These are phyloP conservation scores for Alternaria ethzedia DNA, from an alignment of 2,329 filamentous ascomycete species.

Conservation along the genomic window DNA sequence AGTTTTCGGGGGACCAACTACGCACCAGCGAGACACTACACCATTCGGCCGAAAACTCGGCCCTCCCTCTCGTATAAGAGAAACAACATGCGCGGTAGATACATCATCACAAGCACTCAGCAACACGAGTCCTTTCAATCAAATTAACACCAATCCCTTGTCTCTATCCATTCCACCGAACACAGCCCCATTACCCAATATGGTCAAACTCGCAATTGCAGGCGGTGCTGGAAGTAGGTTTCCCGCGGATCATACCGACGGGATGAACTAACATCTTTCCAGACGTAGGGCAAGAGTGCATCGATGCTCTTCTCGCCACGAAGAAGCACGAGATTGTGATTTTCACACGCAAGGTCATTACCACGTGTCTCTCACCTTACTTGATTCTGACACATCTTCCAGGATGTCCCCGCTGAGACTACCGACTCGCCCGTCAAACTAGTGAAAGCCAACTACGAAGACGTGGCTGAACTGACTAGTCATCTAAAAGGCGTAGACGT, in stretches of 20 bases:
- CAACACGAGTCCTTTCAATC: not conserved
- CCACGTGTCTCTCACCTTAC: not conserved
- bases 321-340: constrained; percentile 60
- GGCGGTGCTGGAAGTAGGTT: constrained; percentile 15
- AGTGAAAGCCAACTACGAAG: constrained; percentile 5
- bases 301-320: constrained; percentile 56
- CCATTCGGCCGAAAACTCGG: constrained; percentile 14
- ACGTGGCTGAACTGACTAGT: constrained; percentile 12
- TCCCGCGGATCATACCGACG: not conserved
- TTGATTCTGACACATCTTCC: not conserved
- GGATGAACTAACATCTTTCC: not conserved
- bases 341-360: constrained; percentile 46
- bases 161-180: not conserved
- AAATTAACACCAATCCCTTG: not conserved
- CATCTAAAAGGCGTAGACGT: constrained; percentile 57
- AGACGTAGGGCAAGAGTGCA: constrained; percentile 60
- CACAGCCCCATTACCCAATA: not conserved
- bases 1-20: not conserved
- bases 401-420: not conserved
- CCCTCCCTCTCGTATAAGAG: not conserved
- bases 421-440: not conserved
- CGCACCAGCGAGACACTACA: not conserved
- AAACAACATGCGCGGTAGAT: not conserved
- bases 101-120: not conserved
- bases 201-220: constrained; percentile 23